phyloP scores from a whole-genome alignment of 257 asterid genomes.

The Nicotiana noctiflora region DNA sequence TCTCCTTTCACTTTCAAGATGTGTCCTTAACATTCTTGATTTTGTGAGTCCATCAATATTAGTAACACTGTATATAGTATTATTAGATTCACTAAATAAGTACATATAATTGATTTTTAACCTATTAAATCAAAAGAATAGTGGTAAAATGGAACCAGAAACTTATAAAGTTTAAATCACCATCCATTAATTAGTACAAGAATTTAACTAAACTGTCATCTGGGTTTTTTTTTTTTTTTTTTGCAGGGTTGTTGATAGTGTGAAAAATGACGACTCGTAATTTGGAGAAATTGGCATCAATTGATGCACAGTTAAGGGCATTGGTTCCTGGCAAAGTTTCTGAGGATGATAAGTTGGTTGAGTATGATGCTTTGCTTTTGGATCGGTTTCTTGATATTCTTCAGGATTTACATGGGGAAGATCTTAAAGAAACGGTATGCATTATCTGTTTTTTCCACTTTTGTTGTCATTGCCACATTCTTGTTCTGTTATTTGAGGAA shows the following conservation, averaged over 20 bases:
- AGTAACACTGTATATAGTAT: neutral
- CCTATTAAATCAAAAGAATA: neutral
- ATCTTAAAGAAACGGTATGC: constrained; percentile 36
- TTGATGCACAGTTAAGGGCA: constrained; percentile 44
- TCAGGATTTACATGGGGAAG: constrained; percentile 46
- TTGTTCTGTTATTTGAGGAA: neutral
- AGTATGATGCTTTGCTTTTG: constrained; percentile 48
- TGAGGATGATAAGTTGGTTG: constrained; percentile 50
- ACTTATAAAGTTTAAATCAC: neutral
- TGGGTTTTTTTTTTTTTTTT: neutral
- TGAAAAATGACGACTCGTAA: constrained; percentile 28
- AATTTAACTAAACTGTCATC: too few relatives aligned
- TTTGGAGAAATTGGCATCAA: constrained; percentile 43
- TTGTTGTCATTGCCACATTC: neutral
- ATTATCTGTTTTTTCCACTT: neutral
- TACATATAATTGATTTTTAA: neutral
- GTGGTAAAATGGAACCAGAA: neutral
- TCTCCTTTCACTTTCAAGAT: too few relatives aligned
- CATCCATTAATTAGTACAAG: too few relatives aligned
- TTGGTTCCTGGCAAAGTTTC: constrained; percentile 41
- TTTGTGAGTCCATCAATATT: neutral
- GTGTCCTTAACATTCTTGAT: neutral
- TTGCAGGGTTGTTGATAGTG: constrained; percentile 15
- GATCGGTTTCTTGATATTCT: constrained; percentile 49
- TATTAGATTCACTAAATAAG: neutral